phyloP scores from a whole-genome alignment of 495 filamentous ascomycete genomes.

The Neurospora discreta region DNA sequence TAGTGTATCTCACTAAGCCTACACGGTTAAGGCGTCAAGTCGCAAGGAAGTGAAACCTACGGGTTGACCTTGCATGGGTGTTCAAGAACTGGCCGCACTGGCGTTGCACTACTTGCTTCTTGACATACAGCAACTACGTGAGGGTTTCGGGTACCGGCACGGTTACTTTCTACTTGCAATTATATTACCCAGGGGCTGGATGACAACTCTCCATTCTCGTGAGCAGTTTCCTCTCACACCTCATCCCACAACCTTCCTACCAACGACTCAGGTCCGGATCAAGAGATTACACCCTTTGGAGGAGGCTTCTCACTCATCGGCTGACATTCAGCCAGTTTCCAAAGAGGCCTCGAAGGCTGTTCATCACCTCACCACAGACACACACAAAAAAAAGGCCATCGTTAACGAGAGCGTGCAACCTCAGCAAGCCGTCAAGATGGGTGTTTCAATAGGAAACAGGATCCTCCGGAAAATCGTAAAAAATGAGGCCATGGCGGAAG shows the following conservation, averaged over 20 bases:
- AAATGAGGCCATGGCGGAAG: conserved; percentile 68
- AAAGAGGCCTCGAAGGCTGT: not conserved
- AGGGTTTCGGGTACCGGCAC: not conserved
- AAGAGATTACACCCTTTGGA: not conserved
- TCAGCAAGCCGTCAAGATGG: conserved; percentile 13
- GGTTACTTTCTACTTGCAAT: not conserved
- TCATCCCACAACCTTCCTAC: not conserved
- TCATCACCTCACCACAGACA: not conserved
- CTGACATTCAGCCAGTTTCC: not conserved
- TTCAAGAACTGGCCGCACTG: not conserved
- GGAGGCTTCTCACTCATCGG: not conserved
- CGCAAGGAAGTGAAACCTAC: not conserved
- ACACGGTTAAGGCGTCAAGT: not conserved
- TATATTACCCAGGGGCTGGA: not conserved
- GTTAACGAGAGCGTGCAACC: not conserved
- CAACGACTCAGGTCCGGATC: not conserved
- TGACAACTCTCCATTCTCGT: not conserved
- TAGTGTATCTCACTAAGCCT: not conserved
- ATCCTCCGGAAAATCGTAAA: conserved; percentile 56
- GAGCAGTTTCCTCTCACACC: not conserved
- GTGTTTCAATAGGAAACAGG: conserved; percentile 7
- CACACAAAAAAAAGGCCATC: not conserved
- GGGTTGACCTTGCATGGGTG: not conserved
- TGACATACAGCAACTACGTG: not conserved
- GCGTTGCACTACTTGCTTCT: not conserved